Conservation (phyloP, 257 asterid species). For the Asclepias syriaca region DNA sequence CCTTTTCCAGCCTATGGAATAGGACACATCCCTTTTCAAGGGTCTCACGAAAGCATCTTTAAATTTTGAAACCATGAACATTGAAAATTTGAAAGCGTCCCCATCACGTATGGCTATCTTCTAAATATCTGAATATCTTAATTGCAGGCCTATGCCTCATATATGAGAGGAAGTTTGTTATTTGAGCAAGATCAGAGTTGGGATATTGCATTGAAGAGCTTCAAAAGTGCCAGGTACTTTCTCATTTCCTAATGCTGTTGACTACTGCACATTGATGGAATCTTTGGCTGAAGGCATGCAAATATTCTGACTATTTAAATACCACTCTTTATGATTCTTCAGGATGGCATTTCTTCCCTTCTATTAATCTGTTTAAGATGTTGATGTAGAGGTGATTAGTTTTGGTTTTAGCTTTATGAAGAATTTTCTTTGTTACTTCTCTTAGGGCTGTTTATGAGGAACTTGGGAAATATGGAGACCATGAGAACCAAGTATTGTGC, state of each 20-base stretch:
- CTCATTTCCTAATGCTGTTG: not conserved
- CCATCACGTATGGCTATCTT: not conserved
- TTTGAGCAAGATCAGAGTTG: constrained; percentile 92
- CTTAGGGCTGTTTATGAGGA: constrained; percentile 96
- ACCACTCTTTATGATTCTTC: not conserved
- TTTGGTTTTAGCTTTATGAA: constrained; percentile 4
- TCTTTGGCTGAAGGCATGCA: not conserved
- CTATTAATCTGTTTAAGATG: constrained; percentile 6
- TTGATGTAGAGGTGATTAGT: not conserved
- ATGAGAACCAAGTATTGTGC: constrained; percentile 86
- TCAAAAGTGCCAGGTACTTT: constrained; percentile 83
- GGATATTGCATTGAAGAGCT: constrained; percentile 86
- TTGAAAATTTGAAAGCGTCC: not conserved
- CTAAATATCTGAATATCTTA: not conserved
- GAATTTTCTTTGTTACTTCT: constrained; percentile 22
- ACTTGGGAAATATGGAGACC: constrained; percentile 95
- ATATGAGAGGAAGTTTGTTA: constrained; percentile 87
- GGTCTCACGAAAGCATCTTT: not conserved
- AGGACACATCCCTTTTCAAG: not conserved
- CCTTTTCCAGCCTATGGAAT: not conserved
- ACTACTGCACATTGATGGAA: not conserved
- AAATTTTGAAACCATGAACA: not conserved
- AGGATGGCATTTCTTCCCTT: not conserved
- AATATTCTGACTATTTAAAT: not conserved
- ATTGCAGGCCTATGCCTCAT: constrained; percentile 88